phyloP scores from a whole-genome alignment of 1,139 yeast genomes.

The Torulaspora pretoriensis region DNA sequence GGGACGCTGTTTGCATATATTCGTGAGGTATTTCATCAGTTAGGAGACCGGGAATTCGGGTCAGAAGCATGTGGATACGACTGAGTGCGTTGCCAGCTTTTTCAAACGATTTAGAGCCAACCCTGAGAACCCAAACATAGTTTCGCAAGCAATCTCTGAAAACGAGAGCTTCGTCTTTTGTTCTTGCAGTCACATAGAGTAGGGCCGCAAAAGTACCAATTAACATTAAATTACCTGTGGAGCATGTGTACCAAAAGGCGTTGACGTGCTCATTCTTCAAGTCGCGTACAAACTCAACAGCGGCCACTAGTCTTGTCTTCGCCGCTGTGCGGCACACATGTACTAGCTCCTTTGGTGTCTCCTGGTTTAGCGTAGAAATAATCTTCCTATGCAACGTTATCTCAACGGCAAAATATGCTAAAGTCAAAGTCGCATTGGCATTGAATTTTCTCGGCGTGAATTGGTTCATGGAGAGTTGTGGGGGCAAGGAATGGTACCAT shows the following conservation, averaged over 20 bases:
- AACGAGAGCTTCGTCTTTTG: conserved; percentile 56
- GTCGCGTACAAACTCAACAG: conserved; percentile 72
- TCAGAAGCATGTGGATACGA: conserved; percentile 59
- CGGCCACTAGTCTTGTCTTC: conserved; percentile 69
- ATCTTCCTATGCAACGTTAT: conserved; percentile 79
- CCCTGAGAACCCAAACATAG: conserved; percentile 70
- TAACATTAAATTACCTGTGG: conserved; percentile 70
- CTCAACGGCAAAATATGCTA: conserved; percentile 85
- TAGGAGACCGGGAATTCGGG: conserved; percentile 64
- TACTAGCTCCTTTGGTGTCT: conserved; percentile 56
- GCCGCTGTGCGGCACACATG: conserved; percentile 83
- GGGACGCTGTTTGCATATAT: conserved; percentile 16
- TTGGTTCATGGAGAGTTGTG: conserved; percentile 59
- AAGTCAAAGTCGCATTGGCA: conserved; percentile 70
- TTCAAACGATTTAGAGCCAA: conserved; percentile 68
- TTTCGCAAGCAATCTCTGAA: conserved; percentile 67
- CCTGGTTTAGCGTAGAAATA: conserved; percentile 52
- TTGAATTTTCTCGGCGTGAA: conserved; percentile 58
- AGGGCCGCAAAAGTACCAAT: conserved; percentile 86
- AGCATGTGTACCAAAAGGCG: conserved; percentile 83
- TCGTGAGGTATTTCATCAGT: conserved; percentile 40
- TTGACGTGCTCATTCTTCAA: conserved; percentile 77
- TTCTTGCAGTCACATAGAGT: conserved; percentile 57
- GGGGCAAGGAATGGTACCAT: conserved; percentile 82
- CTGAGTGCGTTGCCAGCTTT: conserved; percentile 67